Evolutionary conservation across 495 filamentous ascomycete genomes (phyloP).

Genomic region (Filosporella fistucella): DNA sequence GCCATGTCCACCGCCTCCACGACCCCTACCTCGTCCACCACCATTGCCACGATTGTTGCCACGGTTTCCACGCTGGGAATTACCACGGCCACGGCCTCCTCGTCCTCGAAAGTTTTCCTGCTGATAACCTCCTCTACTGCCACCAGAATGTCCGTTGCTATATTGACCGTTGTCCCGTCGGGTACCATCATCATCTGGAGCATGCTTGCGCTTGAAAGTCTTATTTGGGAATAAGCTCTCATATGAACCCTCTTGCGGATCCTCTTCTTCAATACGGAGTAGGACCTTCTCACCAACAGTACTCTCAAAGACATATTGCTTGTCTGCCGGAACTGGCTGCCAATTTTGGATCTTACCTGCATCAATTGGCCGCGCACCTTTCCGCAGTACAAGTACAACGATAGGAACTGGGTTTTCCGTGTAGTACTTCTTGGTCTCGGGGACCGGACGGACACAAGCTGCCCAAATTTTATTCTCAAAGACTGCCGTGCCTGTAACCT

Average conservation of each 20-base stretch:
- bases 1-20: conserved; percentile 39
- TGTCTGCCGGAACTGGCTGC: conserved; percentile 67
- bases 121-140: conserved; percentile 33
- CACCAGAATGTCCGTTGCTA: conserved; percentile 28
- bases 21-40: conserved; percentile 39
- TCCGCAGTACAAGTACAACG: conserved; percentile 71
- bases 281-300: conserved; percentile 82
- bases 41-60: conserved; percentile 25
- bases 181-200: conserved; percentile 39
- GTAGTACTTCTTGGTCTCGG: conserved; percentile 56
- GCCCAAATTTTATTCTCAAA: conserved; percentile 86
- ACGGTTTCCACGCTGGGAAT: conserved; percentile 19
- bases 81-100: conserved; percentile 33
- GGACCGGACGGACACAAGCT: conserved; percentile 68
- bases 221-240: conserved; percentile 53
- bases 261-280: conserved; percentile 72
- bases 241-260: conserved; percentile 48
- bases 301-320: conserved; percentile 66
- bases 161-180: conserved; percentile 19
- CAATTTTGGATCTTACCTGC: conserved; percentile 80
- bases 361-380: conserved; percentile 70
- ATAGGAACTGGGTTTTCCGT: conserved; percentile 70
- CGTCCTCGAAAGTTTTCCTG: conserved; percentile 41
- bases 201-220: conserved; percentile 50
- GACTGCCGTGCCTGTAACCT: conserved; percentile 68